Conservation (phyloP, 192 early-diverging fungal species). For the Ambispora gerdemannii region DNA sequence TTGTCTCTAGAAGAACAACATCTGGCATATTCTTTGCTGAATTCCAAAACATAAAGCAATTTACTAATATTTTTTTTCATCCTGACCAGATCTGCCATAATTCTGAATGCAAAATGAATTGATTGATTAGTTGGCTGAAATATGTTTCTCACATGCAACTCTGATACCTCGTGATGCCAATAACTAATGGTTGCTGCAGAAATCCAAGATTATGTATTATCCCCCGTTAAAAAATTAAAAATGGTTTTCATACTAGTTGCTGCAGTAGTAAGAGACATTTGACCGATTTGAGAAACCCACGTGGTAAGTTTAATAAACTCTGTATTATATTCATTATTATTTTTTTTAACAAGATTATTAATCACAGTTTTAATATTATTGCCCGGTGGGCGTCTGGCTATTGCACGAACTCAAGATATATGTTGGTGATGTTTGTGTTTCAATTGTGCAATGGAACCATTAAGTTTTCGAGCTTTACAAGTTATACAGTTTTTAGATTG, state of each 20-base stretch:
- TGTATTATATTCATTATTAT: slow-evolving; percentile 1
- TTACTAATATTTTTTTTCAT: no score
- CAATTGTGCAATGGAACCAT: background rate
- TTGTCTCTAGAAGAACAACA: background rate
- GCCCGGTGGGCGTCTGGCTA: background rate
- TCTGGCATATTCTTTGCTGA: background rate
- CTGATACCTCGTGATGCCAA: slow-evolving; percentile 1
- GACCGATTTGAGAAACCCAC: no score
- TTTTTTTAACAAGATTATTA: slow-evolving; percentile 7
- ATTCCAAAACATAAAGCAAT: slow-evolving; percentile 15
- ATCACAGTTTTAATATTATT: background rate
- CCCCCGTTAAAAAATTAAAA: slow-evolving; percentile 6
- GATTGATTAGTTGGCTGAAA: background rate
- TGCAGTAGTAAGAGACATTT: background rate
- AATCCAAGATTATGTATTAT: background rate
- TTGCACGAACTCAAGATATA: background rate
- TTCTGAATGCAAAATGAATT: background rate
- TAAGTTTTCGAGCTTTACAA: background rate
- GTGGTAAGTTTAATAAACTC: slow-evolving; percentile 7
- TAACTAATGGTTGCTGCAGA: background rate
- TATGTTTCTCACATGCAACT: slow-evolving; percentile 7
- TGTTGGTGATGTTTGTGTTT: background rate
- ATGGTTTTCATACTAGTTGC: background rate
- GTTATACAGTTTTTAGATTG: background rate
- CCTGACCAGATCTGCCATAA: no score